Percentiles rank a stretch among this genome's conserved stretches.
Conservation (phyloP, 2,329 filamentous ascomycete genomes). For the Diaporthe caulivora region DNA sequence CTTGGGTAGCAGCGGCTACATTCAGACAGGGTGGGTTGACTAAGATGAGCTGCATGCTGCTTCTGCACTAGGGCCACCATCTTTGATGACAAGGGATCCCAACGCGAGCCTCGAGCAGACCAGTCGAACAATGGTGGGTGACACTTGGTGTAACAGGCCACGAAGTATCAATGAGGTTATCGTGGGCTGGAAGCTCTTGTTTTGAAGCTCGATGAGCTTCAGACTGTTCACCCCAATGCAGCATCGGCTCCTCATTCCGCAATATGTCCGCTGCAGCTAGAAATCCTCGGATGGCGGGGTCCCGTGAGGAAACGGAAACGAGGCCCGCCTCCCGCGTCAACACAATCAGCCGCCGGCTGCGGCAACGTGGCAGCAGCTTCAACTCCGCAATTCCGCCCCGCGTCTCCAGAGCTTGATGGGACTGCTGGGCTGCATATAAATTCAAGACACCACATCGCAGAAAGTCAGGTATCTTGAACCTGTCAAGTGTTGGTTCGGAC, state of each 20-base stretch:
- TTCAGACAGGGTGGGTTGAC: constrained; percentile 3
- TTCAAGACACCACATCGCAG: constrained; percentile 2
- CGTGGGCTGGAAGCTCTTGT: constrained; percentile 5
- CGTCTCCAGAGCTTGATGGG: constrained; percentile 16
- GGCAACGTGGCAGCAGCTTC: constrained; percentile 28
- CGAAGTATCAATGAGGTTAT: constrained; percentile 28
- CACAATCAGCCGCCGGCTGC: constrained; percentile 22
- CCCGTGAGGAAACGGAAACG: constrained; percentile 33
- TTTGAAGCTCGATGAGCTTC: background rate
- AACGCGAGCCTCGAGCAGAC: background rate
- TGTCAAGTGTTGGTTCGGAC: constrained; percentile 23
- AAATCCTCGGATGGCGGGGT: constrained; percentile 17
- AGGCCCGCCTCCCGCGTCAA: constrained; percentile 34
- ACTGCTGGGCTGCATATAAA: constrained; percentile 17
- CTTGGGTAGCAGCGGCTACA: constrained; percentile 16
- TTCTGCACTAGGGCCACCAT: constrained; percentile 21
- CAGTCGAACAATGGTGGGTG: background rate
- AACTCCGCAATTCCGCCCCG: constrained; percentile 24
- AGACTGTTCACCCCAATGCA: background rate
- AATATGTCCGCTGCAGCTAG: constrained; percentile 2
- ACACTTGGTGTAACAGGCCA: background rate
- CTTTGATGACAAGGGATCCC: background rate
- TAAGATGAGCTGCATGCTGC: constrained; percentile 37
- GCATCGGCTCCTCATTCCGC: background rate
- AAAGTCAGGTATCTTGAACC: no score